A percentile compares a stretch with the other conserved stretches of the same genome.
phyloP scores from a whole-genome alignment of 805 yeast species.

The Teunomyces cretensis region DNA sequence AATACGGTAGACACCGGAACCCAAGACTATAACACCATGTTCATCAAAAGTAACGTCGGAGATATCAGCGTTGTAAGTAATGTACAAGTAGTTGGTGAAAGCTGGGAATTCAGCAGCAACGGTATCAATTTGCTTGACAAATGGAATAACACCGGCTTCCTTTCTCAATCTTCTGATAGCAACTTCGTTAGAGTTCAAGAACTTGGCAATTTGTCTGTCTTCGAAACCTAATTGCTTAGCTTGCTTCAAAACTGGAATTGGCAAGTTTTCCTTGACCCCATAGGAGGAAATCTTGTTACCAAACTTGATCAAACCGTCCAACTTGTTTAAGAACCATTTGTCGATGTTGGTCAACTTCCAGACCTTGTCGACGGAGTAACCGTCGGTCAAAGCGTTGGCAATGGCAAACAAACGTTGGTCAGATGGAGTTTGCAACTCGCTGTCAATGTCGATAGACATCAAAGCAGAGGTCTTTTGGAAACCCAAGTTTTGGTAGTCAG shows the following conservation, averaged over 20 bases:
- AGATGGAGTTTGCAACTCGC: constrained; percentile 94
- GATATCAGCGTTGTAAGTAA: constrained; percentile 89
- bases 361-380: constrained; percentile 88
- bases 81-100: constrained; percentile 87
- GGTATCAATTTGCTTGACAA: constrained; percentile 95
- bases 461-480: constrained; percentile 82
- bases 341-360: constrained; percentile 91
- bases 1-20: constrained; percentile 98
- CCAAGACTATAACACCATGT: constrained; percentile 91
- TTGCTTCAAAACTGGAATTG: constrained; percentile 63
- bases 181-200: constrained; percentile 84
- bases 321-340: constrained; percentile 92
- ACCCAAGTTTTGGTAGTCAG: constrained; percentile 94
- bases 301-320: constrained; percentile 70
- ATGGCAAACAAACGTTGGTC: constrained; percentile 95
- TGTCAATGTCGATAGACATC: constrained; percentile 88
- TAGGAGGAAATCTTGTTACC: constrained; percentile 60
- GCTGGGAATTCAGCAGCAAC: constrained; percentile 99
- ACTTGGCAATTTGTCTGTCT: constrained; percentile 93
- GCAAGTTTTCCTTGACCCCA: constrained; percentile 60
- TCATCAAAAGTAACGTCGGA: constrained; percentile 88
- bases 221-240: constrained; percentile 97
- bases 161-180: constrained; percentile 87
- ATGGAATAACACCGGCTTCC: constrained; percentile 84
- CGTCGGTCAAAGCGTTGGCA: constrained; percentile 88